Evolutionary conservation across 2,329 filamentous ascomycete genomes (phyloP), one percentile per base, ranked within the genome.

Genomic region (Botryotinia calthae): DNA sequence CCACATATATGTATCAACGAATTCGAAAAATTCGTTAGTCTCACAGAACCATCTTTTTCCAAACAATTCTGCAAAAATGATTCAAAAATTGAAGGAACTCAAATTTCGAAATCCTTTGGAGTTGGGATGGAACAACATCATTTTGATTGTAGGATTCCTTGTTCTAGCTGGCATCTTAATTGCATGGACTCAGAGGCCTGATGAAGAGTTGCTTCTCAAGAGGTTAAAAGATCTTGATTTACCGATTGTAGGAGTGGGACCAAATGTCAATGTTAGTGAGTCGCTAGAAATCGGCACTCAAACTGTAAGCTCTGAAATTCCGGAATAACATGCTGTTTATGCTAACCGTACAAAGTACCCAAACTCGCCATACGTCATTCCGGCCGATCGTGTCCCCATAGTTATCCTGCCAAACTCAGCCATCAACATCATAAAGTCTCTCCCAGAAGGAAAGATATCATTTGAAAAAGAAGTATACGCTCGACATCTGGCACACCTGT

Each of bases 381-480:
- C 66, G 25, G 51, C 42, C 37, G 66, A 59, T 58, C 66, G 66
- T 16, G 37, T 69, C n/a, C 66, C 66, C 58, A 31, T 69, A 10
- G 66, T 69, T 18, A 69, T 69, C 31, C 37, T 69, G 9, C 66
- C 66, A 18, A 56, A 69, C 58, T 69, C 66, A 31, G 28, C 10
- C 22, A 69, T 69, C 42, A 46, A 69, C 9, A 58, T 37, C 37
- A 69, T 69, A 42, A 69, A 69, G 40, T 69, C 66, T 69, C 51
- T 69, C 14, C 51, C 66, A 25, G 66, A 69, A 34, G 51, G n/a
- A 10, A 46, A 59, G 7, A 69, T 69, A 69, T 69, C 66, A 9
- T 69, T 69, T 20, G 66, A 69, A 34, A 69, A 69, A 18, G 66
- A 69, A 59, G 66, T 69, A 20, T 69, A 34, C 51, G 37, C 51